Evolutionary conservation across 2,329 filamentous ascomycete genomes (phyloP).

Genomic region (Ophiosphaerella korrae): DNA sequence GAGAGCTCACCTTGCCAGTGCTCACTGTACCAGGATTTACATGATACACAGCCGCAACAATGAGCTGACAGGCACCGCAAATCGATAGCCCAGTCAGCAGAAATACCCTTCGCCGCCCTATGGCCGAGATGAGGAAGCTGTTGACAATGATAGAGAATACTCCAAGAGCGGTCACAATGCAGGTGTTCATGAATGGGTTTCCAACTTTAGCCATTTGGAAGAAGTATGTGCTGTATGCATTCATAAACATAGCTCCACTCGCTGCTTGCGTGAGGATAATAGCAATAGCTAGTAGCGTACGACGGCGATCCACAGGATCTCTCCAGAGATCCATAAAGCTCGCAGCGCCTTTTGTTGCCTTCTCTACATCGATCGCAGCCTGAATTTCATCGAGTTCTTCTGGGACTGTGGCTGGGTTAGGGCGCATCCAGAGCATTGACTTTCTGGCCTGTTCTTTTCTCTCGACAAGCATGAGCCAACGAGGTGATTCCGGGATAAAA

Average conservation of each 20-base stretch:
- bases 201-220: conserved; percentile 42
- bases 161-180: conserved; percentile 61
- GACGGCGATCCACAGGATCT: conserved; percentile 58
- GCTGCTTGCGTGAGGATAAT: conserved; percentile 59
- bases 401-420: conserved; percentile 20
- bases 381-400: conserved; percentile 35
- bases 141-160: conserved; percentile 61
- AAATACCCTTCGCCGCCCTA: conserved; percentile 60
- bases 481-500: conserved; percentile 48
- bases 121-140: conserved; percentile 57
- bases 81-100: conserved; percentile 57
- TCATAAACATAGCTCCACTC: conserved; percentile 59
- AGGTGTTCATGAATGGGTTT: conserved; percentile 60
- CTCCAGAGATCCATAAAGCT: conserved; percentile 57
- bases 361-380: conserved; percentile 35
- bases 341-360: conserved; percentile 57
- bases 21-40: conserved; percentile 45
- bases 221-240: conserved; percentile 43
- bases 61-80: conserved; percentile 62
- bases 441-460: conserved; percentile 25
- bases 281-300: conserved; percentile 56
- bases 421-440: conserved; percentile 36
- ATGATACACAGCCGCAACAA: conserved; percentile 60
- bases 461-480: conserved; percentile 48
- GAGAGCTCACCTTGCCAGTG: conserved; percentile 47